These are phyloP conservation scores for Phytophthora pini DNA, from an alignment of 352 stramenopile species.

Conservation along the genomic window DNA sequence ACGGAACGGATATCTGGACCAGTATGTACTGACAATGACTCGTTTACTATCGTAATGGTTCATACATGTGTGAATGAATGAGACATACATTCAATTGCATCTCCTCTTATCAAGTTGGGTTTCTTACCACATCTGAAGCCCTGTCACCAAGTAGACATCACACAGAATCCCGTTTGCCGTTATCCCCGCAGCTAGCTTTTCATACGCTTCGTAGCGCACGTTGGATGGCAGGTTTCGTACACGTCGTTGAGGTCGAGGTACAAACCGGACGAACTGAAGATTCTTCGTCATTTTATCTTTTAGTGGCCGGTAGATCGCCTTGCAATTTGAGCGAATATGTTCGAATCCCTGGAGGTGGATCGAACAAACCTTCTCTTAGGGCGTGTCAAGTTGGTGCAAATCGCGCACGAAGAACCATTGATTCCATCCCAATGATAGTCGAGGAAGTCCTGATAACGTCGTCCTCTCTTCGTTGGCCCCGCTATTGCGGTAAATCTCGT, in stretches of 20 bases:
- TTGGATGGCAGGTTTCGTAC: neutral
- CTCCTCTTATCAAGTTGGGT: too few species aligned
- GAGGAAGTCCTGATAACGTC: neutral
- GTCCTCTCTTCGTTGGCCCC: neutral
- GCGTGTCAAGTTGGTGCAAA: neutral
- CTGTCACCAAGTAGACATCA: neutral
- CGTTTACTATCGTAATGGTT: slow-evolving; percentile 40
- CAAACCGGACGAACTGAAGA: slow-evolving; percentile 15
- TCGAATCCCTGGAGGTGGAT: neutral
- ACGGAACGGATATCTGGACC: slow-evolving; percentile 96
- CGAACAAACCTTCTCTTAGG: neutral
- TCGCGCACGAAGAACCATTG: neutral
- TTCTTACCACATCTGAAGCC: too few species aligned
- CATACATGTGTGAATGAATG: too few species aligned
- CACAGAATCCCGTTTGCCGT: neutral
- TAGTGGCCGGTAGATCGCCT: slow-evolving; percentile 8
- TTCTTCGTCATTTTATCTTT: slow-evolving; percentile 18
- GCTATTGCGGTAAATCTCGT: neutral
- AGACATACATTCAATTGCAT: too few species aligned
- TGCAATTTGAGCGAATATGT: slow-evolving; percentile 11
- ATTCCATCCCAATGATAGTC: neutral
- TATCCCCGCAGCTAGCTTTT: neutral
- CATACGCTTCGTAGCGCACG: neutral
- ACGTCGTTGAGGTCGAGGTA: slow-evolving; percentile 1
- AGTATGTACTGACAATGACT: too few species aligned